Evolutionary conservation across 352 stramenopile species (phyloP).

Genomic region (Globisporangium nagaii): DNA sequence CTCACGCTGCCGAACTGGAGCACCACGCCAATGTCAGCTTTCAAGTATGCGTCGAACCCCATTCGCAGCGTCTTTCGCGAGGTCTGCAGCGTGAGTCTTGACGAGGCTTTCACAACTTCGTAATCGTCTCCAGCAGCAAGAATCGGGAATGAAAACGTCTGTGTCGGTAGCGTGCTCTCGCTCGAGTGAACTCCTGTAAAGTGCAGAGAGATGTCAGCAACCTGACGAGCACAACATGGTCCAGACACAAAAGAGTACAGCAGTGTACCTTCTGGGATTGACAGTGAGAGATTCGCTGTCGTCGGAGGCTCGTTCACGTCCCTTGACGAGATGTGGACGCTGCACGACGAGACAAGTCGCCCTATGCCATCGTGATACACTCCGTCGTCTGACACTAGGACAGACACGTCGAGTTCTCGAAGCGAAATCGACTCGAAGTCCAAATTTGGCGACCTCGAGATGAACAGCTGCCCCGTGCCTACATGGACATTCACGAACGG

Average conservation of each 20-base stretch:
- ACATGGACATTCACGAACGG: slow-evolving; percentile 18
- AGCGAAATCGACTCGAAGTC: slow-evolving; percentile 1
- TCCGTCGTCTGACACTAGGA: slow-evolving; percentile 26
- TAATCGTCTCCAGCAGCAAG: neutral
- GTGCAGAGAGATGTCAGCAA: too few species aligned
- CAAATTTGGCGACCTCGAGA: slow-evolving; percentile 16
- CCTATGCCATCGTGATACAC: slow-evolving; percentile 19
- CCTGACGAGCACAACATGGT: neutral
- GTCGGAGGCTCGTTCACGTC: slow-evolving; percentile 18
- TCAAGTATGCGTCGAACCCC: slow-evolving; percentile 23
- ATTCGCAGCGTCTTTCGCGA: slow-evolving; percentile 18
- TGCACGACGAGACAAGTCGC: slow-evolving; percentile 21
- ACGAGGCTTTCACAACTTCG: neutral
- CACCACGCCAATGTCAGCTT: slow-evolving; percentile 14
- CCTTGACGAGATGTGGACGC: slow-evolving; percentile 12
- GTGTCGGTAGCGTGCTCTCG: neutral
- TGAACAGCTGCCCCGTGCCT: slow-evolving; percentile 20
- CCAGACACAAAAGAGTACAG: too few species aligned
- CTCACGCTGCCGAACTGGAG: slow-evolving; percentile 9
- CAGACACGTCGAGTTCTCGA: slow-evolving; percentile 6
- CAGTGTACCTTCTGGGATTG: slow-evolving; percentile 3
- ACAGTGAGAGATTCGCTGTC: slow-evolving; percentile 2
- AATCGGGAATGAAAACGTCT: neutral
- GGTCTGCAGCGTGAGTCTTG: slow-evolving; percentile 2
- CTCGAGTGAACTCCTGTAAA: neutral